Evolutionary conservation across 306 rosid genomes (phyloP), one percentile per base, ranked within the genome.

Genomic region (Prinsepia uniflora): DNA sequence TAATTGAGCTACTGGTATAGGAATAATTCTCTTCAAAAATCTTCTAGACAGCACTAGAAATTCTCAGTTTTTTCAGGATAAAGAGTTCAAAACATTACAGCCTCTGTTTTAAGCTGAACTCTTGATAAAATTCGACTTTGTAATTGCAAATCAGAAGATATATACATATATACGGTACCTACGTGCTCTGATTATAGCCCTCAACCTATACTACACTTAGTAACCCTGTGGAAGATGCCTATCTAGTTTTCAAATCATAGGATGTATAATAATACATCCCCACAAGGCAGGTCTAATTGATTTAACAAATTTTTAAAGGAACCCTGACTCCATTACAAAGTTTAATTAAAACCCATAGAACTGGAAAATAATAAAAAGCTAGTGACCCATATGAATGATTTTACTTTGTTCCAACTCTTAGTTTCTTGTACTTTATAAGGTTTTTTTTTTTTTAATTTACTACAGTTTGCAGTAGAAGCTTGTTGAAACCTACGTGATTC

Each of bases 351-450:
- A 50, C 8, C 5, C 4, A 4, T 46, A 46, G 13, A 46, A 46
- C 50, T 46, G 55, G 7, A 50, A 15, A 15, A 17, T 50, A 50
- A 50, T 50, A 50, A 50, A 50, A 50, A 15, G 55, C 55, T 50
- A 50, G 55, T 50, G 19, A 50, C 36, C 36, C 36, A 30, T 30
- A 30, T 11, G 50, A 11, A 19, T 11, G 43, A 55, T 65, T 30
- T 30, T 47, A 55, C 12, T 41, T 69, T 41, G 64, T 43, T 70
- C 64, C 44, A 42, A 70, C 53, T 42, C 18, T 44, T 70, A 42
- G 2, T 3, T 22, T 18, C 50, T 69, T 70, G 53, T 41, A 22
- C 65, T 41, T 70, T 55, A 54, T 55, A 55, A 65, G 47, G 50
- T 20, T 55, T 70, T 20, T 46, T 20, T 55, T 70, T 20, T 24